A percentile compares a stretch with the other conserved stretches of the same genome.
phyloP scores from a whole-genome alignment of 768 basidiomycete species.

The Phallus indusiatus region DNA sequence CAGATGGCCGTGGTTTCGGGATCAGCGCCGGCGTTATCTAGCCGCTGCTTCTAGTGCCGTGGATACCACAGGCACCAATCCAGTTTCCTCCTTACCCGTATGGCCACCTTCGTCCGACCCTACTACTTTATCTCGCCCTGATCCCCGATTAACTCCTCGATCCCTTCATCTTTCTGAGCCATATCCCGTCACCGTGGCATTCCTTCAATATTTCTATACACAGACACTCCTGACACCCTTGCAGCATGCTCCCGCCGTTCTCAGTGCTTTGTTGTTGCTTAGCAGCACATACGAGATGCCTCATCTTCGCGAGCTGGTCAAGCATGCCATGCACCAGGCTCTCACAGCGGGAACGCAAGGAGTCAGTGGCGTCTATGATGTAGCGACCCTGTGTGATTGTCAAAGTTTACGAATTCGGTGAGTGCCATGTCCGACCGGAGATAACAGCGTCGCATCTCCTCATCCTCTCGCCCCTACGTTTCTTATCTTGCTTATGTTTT shows the following conservation, averaged over 20 bases:
- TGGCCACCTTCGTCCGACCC: neutral
- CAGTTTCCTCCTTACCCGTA: conserved; percentile 20
- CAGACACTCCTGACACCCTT: conserved; percentile 78
- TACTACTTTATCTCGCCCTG: conserved; percentile 35
- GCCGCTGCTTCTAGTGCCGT: conserved; percentile 47
- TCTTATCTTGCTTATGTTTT: neutral
- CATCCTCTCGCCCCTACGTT: too few species aligned
- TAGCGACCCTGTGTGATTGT: conserved; percentile 84
- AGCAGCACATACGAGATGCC: conserved; percentile 72
- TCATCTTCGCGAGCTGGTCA: conserved; percentile 71
- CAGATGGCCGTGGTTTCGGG: conserved; percentile 93
- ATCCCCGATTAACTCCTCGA: conserved; percentile 75
- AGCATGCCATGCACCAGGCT: conserved; percentile 88
- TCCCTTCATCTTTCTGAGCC: conserved; percentile 78
- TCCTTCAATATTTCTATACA: conserved; percentile 92
- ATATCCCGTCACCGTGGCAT: conserved; percentile 78
- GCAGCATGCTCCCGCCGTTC: conserved; percentile 83
- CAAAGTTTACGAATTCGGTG: conserved; percentile 85
- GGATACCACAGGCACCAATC: conserved; percentile 33
- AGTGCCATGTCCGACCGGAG: conserved; percentile 18
- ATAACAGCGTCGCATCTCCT: neutral
- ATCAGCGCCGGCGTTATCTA: conserved; percentile 52
- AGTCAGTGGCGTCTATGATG: conserved; percentile 92
- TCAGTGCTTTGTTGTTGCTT: conserved; percentile 79
- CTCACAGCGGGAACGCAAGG: conserved; percentile 50